Base-by-base conservation (phyloP, 305 asterid species). In the Fraxinus dipetala region DNA sequence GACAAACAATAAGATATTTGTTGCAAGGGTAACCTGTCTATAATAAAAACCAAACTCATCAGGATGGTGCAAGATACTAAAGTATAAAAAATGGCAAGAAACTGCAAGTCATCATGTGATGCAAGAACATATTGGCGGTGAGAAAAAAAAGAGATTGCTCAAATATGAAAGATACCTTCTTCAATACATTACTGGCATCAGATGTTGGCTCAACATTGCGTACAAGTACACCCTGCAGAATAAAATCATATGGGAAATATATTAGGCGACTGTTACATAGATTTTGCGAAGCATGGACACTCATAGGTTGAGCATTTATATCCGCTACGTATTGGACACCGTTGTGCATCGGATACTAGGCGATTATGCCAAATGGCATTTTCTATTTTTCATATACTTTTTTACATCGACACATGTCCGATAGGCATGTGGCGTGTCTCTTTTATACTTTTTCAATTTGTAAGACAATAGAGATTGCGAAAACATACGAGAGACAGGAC, bases 141-240 rank as follows among this genome's bases (percentile, higher is more conserved):
- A 67, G 72, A 32, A 78, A 63, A 72, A 18, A 7, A 24, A 65
- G 72, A 77, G 65, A 75, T 28, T 80, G 38, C 24, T 51, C 48
- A 11, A 72, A 36, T 77, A 82, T 36, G 82, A 82, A 72, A 59
- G 16, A 18, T 92, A 94, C 99, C 99, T 92, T 93, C 89, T 91
- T 94, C 90, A 96, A 87, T 75, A 90, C 89, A 73, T 85, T 85
- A 84, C 90, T 89, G 83, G 96, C 98, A 87, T 92, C 89, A 81
- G 98, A 90, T 85, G 99, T 93, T 78, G 97, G 97, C 87, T 94
- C 99, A 61, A 96, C 92, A 87, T 83, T 91, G 34, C 98, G 92
- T 74, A 96, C 95, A 72, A 94, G 98, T 76, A 94, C 93, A 70
- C 99, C 99, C 99, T 96, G 89, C 79, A 87, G 76, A 70, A 56